Evolutionary conservation across 371 early-diverging fungal species (phyloP), one percentile per base, ranked within the genome.

Genomic region (Mortierella sp.): DNA sequence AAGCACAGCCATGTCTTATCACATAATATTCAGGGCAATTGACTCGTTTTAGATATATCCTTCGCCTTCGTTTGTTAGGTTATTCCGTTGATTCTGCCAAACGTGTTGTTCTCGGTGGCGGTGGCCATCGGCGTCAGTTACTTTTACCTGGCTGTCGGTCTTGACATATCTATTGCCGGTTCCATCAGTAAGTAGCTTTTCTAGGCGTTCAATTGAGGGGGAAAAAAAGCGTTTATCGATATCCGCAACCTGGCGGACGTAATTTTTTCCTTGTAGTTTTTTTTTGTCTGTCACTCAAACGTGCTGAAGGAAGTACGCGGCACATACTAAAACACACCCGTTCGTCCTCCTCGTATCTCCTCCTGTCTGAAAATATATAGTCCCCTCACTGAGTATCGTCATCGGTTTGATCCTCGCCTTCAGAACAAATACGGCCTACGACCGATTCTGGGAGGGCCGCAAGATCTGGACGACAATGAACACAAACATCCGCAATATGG

Each of bases 371-470:
- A 5, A 22, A 47, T 50, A 4, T 1, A 34, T 71, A 88, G 90
- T 91, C 16, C 85, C 88, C 10, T 89, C 88, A 13, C 78, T 93
- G 26, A 89, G 91, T 68, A 91, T 93, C 16, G 92, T 93, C 7
- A 87, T 95, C 7, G 93, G 92, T 85, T 73, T 93, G 72, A 86
- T 94, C 37, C 86, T 94, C 52, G 94, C 93, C 47, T 95, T 95
- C 85, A 89, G 95, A 68, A 95, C 94, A 75, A 94, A 95, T 83
- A 92, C 94, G 2, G 90, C 94, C 1, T 95, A 95, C 80, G 93
- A 93, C 39, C 87, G 95, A 26, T 96, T 91, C 85, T 93, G 91
- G 79, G 95, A 94, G 73, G 95, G 93, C 19, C 86, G 94, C 72
- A 90, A 89, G 64, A 81, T 92, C 13, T 94, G 93, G 92, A 89